Percentiles rank a stretch among this genome's conserved stretches.
Evolutionary conservation across 306 rosid species (phyloP).

Genomic region (Neltuma alba): DNA sequence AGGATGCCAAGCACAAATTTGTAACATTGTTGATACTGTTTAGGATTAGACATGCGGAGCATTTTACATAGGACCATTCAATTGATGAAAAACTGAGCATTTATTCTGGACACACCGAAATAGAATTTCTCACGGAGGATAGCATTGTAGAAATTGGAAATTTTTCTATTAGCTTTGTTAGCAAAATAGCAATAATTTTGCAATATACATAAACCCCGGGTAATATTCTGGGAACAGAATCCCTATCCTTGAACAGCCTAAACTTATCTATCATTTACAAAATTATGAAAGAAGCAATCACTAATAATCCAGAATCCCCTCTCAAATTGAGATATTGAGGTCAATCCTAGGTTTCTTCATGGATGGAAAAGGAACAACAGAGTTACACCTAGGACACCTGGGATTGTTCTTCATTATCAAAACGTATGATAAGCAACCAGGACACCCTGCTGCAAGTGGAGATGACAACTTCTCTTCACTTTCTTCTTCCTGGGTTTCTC

Average conservation of each 20-base stretch:
- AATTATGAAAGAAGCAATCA: slow-evolving; percentile 30
- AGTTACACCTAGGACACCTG: slow-evolving; percentile 84
- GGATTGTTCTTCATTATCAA: slow-evolving; percentile 89
- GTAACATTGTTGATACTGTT: background rate
- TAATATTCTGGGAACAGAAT: slow-evolving; percentile 42
- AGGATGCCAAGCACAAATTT: background rate
- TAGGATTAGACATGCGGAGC: background rate
- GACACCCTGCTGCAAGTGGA: slow-evolving; percentile 92
- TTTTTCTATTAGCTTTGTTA: slow-evolving; percentile 43
- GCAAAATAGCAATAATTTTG: slow-evolving; percentile 39
- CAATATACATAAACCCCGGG: slow-evolving; percentile 58
- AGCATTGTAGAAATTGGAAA: slow-evolving; percentile 12
- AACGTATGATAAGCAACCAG: slow-evolving; percentile 88
- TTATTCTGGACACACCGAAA: background rate
- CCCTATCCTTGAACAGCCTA: slow-evolving; percentile 44
- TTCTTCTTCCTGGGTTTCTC: slow-evolving; percentile 71
- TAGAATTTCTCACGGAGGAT: background rate
- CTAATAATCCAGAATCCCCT: slow-evolving; percentile 9
- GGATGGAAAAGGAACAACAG: slow-evolving; percentile 64
- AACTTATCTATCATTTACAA: slow-evolving; percentile 67
- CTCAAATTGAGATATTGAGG: slow-evolving; percentile 78
- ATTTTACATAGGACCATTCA: background rate
- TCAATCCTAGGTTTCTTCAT: slow-evolving; percentile 91
- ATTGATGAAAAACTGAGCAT: background rate
- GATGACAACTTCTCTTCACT: slow-evolving; percentile 58